Conservation (phyloP, 208 protist genomes). For the Leishmania arabica region DNA sequence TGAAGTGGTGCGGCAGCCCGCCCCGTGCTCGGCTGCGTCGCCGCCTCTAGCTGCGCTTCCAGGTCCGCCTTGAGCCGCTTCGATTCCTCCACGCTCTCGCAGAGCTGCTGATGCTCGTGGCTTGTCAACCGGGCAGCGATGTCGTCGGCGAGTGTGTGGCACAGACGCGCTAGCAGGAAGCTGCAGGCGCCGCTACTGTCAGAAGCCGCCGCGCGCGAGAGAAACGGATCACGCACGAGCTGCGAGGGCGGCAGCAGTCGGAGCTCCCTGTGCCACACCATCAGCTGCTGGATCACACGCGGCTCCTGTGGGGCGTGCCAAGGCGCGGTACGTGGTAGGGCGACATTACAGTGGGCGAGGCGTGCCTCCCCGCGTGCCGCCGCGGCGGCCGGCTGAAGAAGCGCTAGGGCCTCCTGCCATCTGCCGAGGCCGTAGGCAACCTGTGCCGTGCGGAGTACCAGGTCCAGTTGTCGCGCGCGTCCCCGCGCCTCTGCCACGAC, state of each 20-base stretch:
- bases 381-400: constrained; percentile 23
- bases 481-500: background rate
- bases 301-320: constrained; percentile 22
- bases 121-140: constrained; percentile 52
- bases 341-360: background rate
- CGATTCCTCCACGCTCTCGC: constrained; percentile 47
- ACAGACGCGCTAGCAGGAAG: constrained; percentile 64
- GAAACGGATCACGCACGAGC: constrained; percentile 70
- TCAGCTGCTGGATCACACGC: constrained; percentile 57
- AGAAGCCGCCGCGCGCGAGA: constrained; percentile 40
- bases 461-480: constrained; percentile 1
- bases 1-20: background rate
- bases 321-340: background rate
- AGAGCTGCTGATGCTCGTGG: constrained; percentile 51
- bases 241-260: constrained; percentile 63
- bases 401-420: constrained; percentile 29
- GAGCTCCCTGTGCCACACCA: constrained; percentile 55
- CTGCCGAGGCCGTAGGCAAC: constrained; percentile 30
- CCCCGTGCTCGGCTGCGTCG: background rate
- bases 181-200: constrained; percentile 62
- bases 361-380: background rate
- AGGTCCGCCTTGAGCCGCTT: constrained; percentile 36
- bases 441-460: constrained; percentile 39
- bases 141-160: constrained; percentile 57
- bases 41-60: constrained; percentile 30